These are phyloP conservation scores for Cercospora berteroae DNA, from an alignment of 2,329 filamentous ascomycete genomes.

Conservation along the genomic window DNA sequence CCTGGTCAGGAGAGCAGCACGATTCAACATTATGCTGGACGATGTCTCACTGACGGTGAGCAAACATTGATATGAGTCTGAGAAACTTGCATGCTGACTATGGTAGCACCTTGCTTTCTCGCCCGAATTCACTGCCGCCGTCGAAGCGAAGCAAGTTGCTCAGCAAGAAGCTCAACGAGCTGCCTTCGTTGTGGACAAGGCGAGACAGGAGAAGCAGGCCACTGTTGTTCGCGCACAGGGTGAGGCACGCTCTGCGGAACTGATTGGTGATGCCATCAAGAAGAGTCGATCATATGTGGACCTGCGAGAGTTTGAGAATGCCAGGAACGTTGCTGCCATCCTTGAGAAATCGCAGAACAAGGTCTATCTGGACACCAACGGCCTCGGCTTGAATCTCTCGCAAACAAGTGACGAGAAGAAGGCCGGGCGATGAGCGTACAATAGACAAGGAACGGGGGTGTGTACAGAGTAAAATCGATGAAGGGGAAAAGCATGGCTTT, in stretches of 20 bases:
- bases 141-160: conserved; percentile 68
- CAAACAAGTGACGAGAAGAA: conserved; percentile 22
- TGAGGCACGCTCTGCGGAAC: conserved; percentile 95
- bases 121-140: conserved; percentile 66
- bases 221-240: conserved; percentile 98
- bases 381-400: conserved; percentile 82
- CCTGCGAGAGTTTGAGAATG: conserved; percentile 97
- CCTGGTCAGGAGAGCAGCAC: conserved; percentile 80
- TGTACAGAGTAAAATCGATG: conserved; percentile 5
- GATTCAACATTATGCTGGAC: conserved; percentile 96
- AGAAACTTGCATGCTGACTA: conserved; percentile 3
- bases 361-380: conserved; percentile 86
- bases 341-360: conserved; percentile 91
- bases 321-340: conserved; percentile 79
- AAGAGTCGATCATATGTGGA: conserved; percentile 97
- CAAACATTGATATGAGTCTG: not conserved
- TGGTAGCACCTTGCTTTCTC: conserved; percentile 65
- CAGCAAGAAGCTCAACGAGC: conserved; percentile 94
- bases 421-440: conserved; percentile 7
- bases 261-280: conserved; percentile 99
- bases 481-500: not conserved
- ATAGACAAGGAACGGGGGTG: not conserved
- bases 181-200: conserved; percentile 97
- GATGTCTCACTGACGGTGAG: conserved; percentile 83
- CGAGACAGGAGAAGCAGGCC: conserved; percentile 97